These are phyloP conservation scores for Dendrobium huoshanense DNA, from an alignment of 106 monocot species.

Conservation along the genomic window DNA sequence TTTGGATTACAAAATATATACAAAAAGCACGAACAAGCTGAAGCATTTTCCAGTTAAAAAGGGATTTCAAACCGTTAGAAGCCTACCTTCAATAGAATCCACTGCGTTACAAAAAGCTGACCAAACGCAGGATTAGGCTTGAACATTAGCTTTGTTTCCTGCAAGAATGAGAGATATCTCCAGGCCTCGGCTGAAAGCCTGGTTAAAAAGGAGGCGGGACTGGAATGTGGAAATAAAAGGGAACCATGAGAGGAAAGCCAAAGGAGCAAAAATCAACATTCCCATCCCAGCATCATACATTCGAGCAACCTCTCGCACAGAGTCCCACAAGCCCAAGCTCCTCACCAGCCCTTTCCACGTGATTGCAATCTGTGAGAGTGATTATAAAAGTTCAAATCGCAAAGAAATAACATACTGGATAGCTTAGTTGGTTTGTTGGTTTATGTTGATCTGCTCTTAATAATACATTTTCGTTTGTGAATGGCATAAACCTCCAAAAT, in stretches of 20 bases:
- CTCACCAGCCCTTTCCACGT: conserved; percentile 62
- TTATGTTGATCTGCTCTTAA: too few species aligned
- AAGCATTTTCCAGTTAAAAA: too few species aligned
- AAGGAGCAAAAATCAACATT: conserved; percentile 66
- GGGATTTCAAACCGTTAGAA: too few species aligned
- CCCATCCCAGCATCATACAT: conserved; percentile 99
- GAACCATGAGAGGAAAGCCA: conserved; percentile 92
- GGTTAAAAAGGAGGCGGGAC: conserved; percentile 90
- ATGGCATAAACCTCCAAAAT: too few species aligned
- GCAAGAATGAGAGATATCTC: conserved; percentile 96
- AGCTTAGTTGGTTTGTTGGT: neutral
- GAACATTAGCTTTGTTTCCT: conserved; percentile 95
- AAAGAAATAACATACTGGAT: neutral
- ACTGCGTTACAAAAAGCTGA: too few species aligned
- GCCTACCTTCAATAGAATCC: too few species aligned
- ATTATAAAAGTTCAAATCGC: neutral
- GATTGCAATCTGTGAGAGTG: conserved; percentile 56
- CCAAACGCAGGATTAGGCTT: conserved; percentile 17
- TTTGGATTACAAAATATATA: too few species aligned
- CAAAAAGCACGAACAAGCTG: too few species aligned
- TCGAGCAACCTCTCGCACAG: conserved; percentile 76
- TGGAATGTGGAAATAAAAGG: conserved; percentile 96
- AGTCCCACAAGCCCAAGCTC: conserved; percentile 64
- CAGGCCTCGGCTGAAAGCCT: conserved; percentile 92
- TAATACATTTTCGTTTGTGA: too few species aligned